Evolutionary conservation across 2,329 filamentous ascomycete species (phyloP), one percentile per base, ranked within the genome.

Genomic region (Monilinia polystroma): DNA sequence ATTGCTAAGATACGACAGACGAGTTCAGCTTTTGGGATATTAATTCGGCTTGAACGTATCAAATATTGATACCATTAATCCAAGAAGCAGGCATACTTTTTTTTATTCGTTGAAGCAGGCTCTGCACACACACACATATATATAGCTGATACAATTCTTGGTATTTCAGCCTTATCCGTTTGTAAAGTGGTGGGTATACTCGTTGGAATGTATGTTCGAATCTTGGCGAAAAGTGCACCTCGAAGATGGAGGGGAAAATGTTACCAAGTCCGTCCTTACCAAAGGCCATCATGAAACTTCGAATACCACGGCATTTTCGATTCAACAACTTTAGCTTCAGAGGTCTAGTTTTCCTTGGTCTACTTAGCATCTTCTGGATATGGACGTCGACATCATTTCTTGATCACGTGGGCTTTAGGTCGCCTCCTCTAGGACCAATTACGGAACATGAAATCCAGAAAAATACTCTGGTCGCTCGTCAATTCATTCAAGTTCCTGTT

Each of bases 401-500:
- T 6, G 7, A 49, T 32, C 52, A 38, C 14, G 12, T 26, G 29
- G 26, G 41, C 1, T 47, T n/a, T 18, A 23, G 32, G 20, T 1
- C 52, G 4, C 58, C 11, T 18, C 6, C 26, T 59, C 18, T 59
- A 3, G 32, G 47, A 14, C 51, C 51, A 4, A 35, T 47, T 12
- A 60, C 53, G 6, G 14, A 56, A 41, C 11, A 53, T 38, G 53
- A 52, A 26, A 58, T 52, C 11, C 32, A 18, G 6, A 14, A 57
- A 4, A 58, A 58, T 1, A 51, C 32, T 8, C 43, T 38, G 10
- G 16, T 49, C 12, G 63, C 63, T 23, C 54, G 16, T 4, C 43
- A 52, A 10, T 23, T 65, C 11, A 65, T 65, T 16, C 29, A 41
- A 23, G 14, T 23, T 10, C 43, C 63, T 26, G 53, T 65, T 6